Percentiles rank a stretch among this genome's conserved stretches.
Evolutionary conservation across 2,329 filamentous ascomycete genomes (phyloP).

Genomic region (Cladorrhinum sp.): DNA sequence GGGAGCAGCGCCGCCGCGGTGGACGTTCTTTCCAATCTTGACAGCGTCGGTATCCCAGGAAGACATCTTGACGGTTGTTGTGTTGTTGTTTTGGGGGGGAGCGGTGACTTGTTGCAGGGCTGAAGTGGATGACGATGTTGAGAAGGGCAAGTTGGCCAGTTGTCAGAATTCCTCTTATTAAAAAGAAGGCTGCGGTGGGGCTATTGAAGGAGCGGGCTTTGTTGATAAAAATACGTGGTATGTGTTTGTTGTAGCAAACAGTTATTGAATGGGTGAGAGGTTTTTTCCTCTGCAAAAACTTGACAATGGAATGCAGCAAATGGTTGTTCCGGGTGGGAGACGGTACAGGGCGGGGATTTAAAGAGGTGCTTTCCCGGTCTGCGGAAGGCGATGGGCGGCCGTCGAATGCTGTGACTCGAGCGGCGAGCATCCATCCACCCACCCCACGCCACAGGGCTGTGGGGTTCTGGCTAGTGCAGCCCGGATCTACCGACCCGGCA

Average conservation of each 20-base stretch:
- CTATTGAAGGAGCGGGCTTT: not conserved
- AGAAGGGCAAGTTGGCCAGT: not conserved
- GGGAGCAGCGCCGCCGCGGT: constrained; percentile 61
- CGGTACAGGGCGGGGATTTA: constrained; percentile 19
- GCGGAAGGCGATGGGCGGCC: constrained; percentile 33
- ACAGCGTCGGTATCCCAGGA: constrained; percentile 79
- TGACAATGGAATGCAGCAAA: not conserved
- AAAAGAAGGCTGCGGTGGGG: not conserved
- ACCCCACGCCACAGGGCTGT: constrained; percentile 9
- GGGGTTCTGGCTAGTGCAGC: not conserved
- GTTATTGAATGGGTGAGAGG: constrained; percentile 4
- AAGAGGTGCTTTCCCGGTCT: constrained; percentile 11
- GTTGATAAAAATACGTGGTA: not conserved
- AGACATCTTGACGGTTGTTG: constrained; percentile 55
- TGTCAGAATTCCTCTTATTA: not conserved
- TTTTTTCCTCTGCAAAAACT: constrained; percentile 1
- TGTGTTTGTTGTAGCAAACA: not conserved
- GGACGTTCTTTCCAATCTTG: constrained; percentile 88
- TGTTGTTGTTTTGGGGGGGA: constrained; percentile 6
- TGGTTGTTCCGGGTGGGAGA: constrained; percentile 1
- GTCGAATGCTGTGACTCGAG: constrained; percentile 35
- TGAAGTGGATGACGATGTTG: not conserved
- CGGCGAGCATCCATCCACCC: constrained; percentile 21
- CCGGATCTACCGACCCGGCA: constrained; percentile 1
- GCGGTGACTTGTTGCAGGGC: constrained; percentile 1